Base-by-base conservation (phyloP, 1,284 basidiomycete species). In the Somion occarium region DNA sequence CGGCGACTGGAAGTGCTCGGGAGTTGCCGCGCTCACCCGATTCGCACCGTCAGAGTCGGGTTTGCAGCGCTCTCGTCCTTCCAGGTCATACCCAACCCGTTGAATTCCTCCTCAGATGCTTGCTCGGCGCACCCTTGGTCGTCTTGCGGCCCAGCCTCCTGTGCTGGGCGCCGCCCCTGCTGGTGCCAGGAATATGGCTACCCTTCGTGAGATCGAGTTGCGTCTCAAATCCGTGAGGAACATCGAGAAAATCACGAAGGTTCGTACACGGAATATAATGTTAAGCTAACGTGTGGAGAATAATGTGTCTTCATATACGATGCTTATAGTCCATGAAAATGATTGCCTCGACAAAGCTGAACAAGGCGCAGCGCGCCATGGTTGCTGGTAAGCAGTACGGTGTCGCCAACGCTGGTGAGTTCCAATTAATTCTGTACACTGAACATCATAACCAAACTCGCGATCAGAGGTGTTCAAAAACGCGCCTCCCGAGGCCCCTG, bases 161-260 rank as follows among this genome's bases (percentile, higher is more conserved):
- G 75, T 76, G 62, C 73, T 81, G 69, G 77, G 75, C 57, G 79
- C 82, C 61, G 82, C 78, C 47, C 83, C 85, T 43, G 65, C 76
- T 58, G 74, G 77, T 67, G 82, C 88, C 61, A 83, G 88, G 60
- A 93, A 93, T 71, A 94, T 95, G 91, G 95, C 94, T 46, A 98
- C 96, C 54, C 87, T 99, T 61, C 88, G 94, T 66, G 96, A 99
- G 76, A 91, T 98, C 65, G 97, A 99, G 78, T 74, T 91, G 70
- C 89, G 96, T 61, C 82, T 95, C 73, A 98, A 98, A 85, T 97
- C 93, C 52, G 96, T 98, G 68, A 82, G 82, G 71, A 98, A 97
- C 77, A 97, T 97, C 68, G 92, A 96, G 82, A 97, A 98, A 90
- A 98, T 97, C 78, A 98, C 94, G 59, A 95, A 96, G 80, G 92